These are phyloP conservation scores for Eragrostis tef DNA, from an alignment of 202 grass and related monocot genomes.

Conservation along the genomic window DNA sequence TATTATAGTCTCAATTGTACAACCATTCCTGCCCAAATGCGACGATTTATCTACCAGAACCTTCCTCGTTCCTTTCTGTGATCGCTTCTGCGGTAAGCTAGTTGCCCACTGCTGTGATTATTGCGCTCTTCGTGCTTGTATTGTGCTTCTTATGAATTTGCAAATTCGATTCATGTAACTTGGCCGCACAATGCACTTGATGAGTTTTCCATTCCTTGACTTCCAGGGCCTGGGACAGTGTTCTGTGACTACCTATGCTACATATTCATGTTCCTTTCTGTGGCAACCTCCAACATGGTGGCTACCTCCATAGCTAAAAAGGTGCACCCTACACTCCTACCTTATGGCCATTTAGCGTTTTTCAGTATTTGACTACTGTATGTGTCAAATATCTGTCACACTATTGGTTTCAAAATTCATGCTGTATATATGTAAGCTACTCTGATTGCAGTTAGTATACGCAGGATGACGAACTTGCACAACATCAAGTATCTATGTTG, in stretches of 20 bases:
- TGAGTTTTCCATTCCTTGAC: not conserved
- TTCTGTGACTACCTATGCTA: constrained; percentile 95
- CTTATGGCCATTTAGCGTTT: not conserved
- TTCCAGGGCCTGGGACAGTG: constrained; percentile 82
- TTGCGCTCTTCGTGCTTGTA: not conserved
- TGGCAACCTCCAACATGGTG: constrained; percentile 97
- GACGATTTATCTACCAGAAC: not conserved
- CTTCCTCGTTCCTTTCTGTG: not conserved
- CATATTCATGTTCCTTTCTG: constrained; percentile 93
- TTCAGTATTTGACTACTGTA: not conserved
- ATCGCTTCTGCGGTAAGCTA: not conserved
- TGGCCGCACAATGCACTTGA: not conserved
- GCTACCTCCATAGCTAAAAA: constrained; percentile 87
- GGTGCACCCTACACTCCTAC: constrained; percentile 38
- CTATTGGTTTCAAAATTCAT: not conserved
- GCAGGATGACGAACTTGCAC: constrained; percentile 79
- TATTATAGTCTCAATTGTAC: not conserved
- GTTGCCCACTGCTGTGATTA: not conserved
- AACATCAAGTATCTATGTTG: constrained; percentile 91
- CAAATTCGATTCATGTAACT: not conserved
- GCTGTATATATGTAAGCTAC: not conserved
- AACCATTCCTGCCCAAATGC: not conserved
- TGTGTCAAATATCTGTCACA: not conserved
- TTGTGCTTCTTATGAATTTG: not conserved
- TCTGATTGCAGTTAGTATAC: constrained; percentile 35